Base-by-base conservation (phyloP, 768 basidiomycete genomes). In the Suillus ampliporus region DNA sequence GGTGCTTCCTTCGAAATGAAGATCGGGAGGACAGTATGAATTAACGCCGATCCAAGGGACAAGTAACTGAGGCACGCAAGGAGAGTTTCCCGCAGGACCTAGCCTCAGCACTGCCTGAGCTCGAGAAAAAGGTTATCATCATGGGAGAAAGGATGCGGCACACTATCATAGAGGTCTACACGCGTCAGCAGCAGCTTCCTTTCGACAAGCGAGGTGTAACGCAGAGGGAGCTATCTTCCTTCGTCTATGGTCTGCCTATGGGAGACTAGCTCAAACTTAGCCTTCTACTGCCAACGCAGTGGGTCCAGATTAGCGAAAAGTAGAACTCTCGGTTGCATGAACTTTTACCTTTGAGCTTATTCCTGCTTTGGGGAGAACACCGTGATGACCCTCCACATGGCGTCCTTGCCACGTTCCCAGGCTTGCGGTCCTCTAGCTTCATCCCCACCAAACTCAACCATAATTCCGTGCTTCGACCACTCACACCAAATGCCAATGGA, bases 401-500 rank as follows among this genome's bases (percentile, higher is more conserved):
- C 90, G 67, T 91, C 91, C 65, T 90, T 93, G 8, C 92, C 94
- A 64, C 84, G 83, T 69, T 95, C 93, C 93, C 94, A 95, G 65
- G 92, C 93, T 65, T 91, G 88, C 7, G 91, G 89, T 2, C 93
- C 92, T 61, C 83, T 84, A 14, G 90, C 87, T 63, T 91, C 86
- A 53, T 85, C 84, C 1, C 91, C 92, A 0, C 90, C 92, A 72
- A 93, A 92, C 69, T 95, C 93, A 14, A 93, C 84, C 91, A 95
- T 92, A 40, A 95, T 72, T 2, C 92, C 93, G 64, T 89, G 84
- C 67, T 79, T 83, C 31, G 86, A 82, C 95, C 95, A 97, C 75
- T 97, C 94, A 66, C 94, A 91, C 93, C 94, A 97, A 67, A 97
- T 94, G 34, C 89, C 89, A 67, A 97, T 91, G 37, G 90, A 93